A percentile compares a stretch with the other conserved stretches of the same genome.
Conservation (phyloP, 2,329 filamentous ascomycete genomes). For the Claviceps paspali region DNA sequence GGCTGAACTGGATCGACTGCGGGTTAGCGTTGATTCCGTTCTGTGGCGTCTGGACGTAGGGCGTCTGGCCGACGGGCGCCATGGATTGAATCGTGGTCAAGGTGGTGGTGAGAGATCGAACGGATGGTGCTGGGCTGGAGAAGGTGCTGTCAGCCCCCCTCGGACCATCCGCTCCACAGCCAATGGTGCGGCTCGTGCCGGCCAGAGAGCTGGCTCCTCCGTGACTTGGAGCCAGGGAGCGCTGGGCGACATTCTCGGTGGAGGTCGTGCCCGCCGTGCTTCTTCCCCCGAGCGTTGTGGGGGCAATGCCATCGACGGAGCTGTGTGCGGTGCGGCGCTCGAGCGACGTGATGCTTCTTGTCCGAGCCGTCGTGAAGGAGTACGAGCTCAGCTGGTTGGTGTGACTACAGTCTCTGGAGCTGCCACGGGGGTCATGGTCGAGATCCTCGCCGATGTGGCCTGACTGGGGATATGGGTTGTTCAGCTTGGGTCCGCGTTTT, state of each 20-base stretch:
- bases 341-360: conserved; percentile 37
- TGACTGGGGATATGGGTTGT: conserved; percentile 86
- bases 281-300: conserved; percentile 48
- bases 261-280: conserved; percentile 67
- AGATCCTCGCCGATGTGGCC: conserved; percentile 33
- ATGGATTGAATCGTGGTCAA: conserved; percentile 74
- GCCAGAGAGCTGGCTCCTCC: conserved; percentile 43
- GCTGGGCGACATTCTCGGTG: conserved; percentile 64
- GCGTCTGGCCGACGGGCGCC: conserved; percentile 36
- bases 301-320: conserved; percentile 41
- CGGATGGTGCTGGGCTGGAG: conserved; percentile 67
- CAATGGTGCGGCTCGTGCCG: conserved; percentile 58
- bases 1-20: conserved; percentile 45
- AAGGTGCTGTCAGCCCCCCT: conserved; percentile 65
- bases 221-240: conserved; percentile 65
- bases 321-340: conserved; percentile 44
- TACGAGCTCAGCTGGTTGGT: conserved; percentile 29
- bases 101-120: conserved; percentile 68
- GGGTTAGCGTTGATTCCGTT: conserved; percentile 20
- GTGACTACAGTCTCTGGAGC: conserved; percentile 7
- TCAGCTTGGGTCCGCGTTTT: conserved; percentile 50
- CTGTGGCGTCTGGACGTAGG: conserved; percentile 12
- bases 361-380: conserved; percentile 42
- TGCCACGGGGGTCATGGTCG: conserved; percentile 11
- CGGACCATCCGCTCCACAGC: conserved; percentile 49